Evolutionary conservation across 2,329 filamentous ascomycete species (phyloP), one percentile per base, ranked within the genome.

Genomic region (Chalaropsis thielavioides): DNA sequence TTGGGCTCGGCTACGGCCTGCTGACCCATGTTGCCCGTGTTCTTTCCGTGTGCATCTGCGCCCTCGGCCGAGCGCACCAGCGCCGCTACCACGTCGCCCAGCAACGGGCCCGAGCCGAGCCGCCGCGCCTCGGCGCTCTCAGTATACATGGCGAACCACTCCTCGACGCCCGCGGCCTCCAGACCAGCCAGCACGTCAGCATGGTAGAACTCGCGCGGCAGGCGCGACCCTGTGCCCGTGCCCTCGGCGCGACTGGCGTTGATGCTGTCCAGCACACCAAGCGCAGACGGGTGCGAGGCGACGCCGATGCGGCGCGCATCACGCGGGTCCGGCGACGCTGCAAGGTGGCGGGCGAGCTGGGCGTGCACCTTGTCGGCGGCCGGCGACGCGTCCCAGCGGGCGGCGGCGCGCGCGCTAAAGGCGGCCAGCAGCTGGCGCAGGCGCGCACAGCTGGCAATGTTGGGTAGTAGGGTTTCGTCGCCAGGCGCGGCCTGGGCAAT

Each of bases 211-310:
- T 91, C 88, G 10, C 80, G 78, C 0, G 94, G 94, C 2, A 97
- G 80, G 58, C 81, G 84, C 0, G 92, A 96, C 11, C 82, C 81
- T 0, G 88, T 83, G 22, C 73, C 74, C 24, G 59, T 40, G 0
- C 89, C 90, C 73, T 97, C 94, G 1, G 92, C 92, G 13, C 88
- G 79, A 0, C 90, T 95, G 6, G 90, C 84, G 72, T 96, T 97
- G 71, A 97, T 82, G 0, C 90, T 94, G 75, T 99, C 94, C 88
- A 95, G 90, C 71, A 99, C 87, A 63, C 94, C 94, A 5, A 86
- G 91, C 13, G 97, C 79, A 56, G 92, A 81, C 0, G 94, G 94
- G 1, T 31, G 31, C 10, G 41, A 59, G 10, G 61, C 54, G 8
- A 97, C 89, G 31, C 88, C 89, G 8, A 96, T 85, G 46, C 81